A percentile compares a stretch with the other conserved stretches of the same genome.
Conservation (phyloP, 176 grass and related monocot genomes). For the Miscanthus lutarioriparius region DNA sequence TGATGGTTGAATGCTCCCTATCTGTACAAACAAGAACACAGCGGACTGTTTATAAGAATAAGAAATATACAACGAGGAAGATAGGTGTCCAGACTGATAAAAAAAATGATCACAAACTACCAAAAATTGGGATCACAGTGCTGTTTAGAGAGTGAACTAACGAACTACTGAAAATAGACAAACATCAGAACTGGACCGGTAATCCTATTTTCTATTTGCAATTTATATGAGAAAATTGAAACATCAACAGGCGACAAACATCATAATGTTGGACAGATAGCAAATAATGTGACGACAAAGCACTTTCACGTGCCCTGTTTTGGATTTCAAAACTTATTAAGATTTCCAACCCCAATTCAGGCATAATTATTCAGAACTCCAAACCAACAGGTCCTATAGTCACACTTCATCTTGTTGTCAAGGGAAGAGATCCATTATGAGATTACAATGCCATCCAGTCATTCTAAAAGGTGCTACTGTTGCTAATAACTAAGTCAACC, state of each 20-base stretch:
- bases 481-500: background rate
- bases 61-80: background rate
- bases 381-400: background rate
- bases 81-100: background rate
- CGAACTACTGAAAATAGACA: background rate
- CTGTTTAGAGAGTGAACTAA: background rate
- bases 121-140: too few relatives aligned
- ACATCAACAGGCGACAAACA: background rate
- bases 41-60: background rate
- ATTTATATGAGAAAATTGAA: background rate
- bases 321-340: background rate
- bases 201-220: background rate
- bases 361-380: background rate
- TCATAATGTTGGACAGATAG: background rate
- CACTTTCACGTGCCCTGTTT: background rate
- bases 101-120: background rate
- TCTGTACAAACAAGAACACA: slow-evolving; percentile 25
- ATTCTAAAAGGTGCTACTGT: background rate
- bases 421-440: background rate
- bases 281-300: background rate
- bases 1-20: slow-evolving; percentile 40
- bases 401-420: background rate
- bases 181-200: background rate
- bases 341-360: background rate
- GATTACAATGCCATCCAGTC: background rate